Conservation (phyloP, 768 basidiomycete species). For the Leucocoprinus sp. region DNA sequence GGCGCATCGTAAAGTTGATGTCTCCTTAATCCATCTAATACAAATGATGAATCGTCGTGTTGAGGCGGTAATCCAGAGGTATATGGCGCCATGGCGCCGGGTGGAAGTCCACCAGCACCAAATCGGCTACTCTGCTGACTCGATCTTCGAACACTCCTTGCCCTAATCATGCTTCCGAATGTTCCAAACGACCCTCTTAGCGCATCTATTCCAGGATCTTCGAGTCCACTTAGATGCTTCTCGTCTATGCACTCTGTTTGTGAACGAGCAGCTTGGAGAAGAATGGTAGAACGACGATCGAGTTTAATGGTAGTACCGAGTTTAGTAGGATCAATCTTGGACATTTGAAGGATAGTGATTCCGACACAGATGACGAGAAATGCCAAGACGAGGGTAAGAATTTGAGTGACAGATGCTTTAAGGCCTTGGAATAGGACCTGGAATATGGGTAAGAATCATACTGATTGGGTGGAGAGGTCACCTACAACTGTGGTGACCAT, state of each 20-base stretch:
- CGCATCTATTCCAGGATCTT: constrained; percentile 91
- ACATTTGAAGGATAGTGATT: constrained; percentile 93
- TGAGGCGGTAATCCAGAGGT: constrained; percentile 6
- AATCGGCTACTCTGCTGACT: constrained; percentile 36
- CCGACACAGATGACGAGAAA: constrained; percentile 90
- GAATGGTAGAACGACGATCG: constrained; percentile 83
- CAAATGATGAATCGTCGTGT: constrained; percentile 9
- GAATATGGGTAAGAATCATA: neutral
- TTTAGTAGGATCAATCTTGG: constrained; percentile 81
- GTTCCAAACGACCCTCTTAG: constrained; percentile 88
- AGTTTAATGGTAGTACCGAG: constrained; percentile 48
- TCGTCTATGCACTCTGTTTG: constrained; percentile 66
- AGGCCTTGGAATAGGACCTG: constrained; percentile 89
- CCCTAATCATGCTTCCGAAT: constrained; percentile 83
- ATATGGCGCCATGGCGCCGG: constrained; percentile 30
- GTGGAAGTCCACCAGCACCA: constrained; percentile 25
- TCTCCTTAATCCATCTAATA: constrained; percentile 48
- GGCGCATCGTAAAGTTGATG: constrained; percentile 90
- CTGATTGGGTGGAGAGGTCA: constrained; percentile 7
- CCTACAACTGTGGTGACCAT: constrained; percentile 76
- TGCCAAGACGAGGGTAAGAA: constrained; percentile 86
- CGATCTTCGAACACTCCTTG: constrained; percentile 43
- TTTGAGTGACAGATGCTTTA: constrained; percentile 62
- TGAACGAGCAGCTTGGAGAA: constrained; percentile 76
- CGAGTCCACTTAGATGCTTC: constrained; percentile 53